phyloP scores from a whole-genome alignment of 2,329 filamentous ascomycete genomes.

The Xylaria sp. region DNA sequence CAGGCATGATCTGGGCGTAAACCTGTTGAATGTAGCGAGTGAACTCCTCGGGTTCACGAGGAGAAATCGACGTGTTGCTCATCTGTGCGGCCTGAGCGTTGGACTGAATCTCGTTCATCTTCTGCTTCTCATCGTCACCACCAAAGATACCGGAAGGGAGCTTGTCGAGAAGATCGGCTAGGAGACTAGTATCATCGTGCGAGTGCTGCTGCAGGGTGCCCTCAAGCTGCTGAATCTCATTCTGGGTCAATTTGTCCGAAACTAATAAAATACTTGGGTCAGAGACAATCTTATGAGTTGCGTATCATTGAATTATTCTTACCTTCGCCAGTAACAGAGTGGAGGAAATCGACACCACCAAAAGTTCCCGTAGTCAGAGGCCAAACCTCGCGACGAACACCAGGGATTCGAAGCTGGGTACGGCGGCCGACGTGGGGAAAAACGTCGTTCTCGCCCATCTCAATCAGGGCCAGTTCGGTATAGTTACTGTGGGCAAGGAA shows the following conservation, averaged over 20 bases:
- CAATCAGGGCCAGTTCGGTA: slow-evolving; percentile 78
- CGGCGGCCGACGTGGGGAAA: slow-evolving; percentile 82
- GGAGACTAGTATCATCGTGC: slow-evolving; percentile 62
- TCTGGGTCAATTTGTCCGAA: slow-evolving; percentile 84
- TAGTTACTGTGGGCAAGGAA: slow-evolving; percentile 95
- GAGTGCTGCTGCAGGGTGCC: slow-evolving; percentile 66
- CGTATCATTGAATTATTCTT: background rate
- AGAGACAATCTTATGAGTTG: background rate
- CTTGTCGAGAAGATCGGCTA: slow-evolving; percentile 74
- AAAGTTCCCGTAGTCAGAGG: slow-evolving; percentile 88
- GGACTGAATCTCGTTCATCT: slow-evolving; percentile 73
- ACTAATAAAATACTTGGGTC: slow-evolving; percentile 40
- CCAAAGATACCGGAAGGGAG: slow-evolving; percentile 79
- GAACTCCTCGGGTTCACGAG: slow-evolving; percentile 77
- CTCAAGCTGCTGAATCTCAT: slow-evolving; percentile 83
- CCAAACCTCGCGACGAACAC: slow-evolving; percentile 62
- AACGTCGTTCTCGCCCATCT: slow-evolving; percentile 72
- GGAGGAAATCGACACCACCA: slow-evolving; percentile 88
- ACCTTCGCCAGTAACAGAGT: slow-evolving; percentile 71
- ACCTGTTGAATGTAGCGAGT: slow-evolving; percentile 69
- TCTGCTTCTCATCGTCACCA: slow-evolving; percentile 64
- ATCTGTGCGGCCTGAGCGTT: slow-evolving; percentile 72
- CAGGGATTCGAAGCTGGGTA: slow-evolving; percentile 65
- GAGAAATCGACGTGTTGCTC: slow-evolving; percentile 67
- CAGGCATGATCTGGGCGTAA: slow-evolving; percentile 77